Base-by-base conservation (phyloP, 2,329 filamentous ascomycete genomes). In the Exophiala sp. region DNA sequence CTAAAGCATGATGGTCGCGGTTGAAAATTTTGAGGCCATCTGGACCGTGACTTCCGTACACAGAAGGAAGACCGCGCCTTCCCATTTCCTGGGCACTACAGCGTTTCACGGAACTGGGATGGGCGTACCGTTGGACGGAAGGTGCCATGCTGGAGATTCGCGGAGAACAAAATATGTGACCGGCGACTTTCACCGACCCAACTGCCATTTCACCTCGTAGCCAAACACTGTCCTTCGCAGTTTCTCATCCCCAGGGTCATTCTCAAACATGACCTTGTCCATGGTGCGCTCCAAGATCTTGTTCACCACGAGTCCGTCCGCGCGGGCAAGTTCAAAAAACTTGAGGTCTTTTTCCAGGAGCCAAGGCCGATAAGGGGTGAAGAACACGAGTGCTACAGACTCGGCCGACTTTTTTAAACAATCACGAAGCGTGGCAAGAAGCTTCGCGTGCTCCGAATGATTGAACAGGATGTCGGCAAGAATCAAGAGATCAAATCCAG, bases 301-400 rank as follows among this genome's bases (percentile, higher is more conserved):
- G 57, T 83, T 82, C 2, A 95, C 89, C 13, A 69, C 69, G 53
- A 96, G 86, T 0, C 88, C 89, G 42, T 73, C 76, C 44, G 79
- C 78, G 52, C 79, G 74, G 3, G 84, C 86, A 50, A 89, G 63
- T 42, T 89, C 85, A 64, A 96, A 96, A 71, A 96, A 96, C 2
- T 78, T 79, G 65, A 95, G 74, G 63, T 95, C 93, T 67, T 88
- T 86, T 56, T 89, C 78, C 61, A 86, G 75, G 63, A 96, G 73
- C 90, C 90, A 96, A 1, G 91, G 90, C 56, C 93, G 77, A 69
- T 97, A 95, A 16, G 88, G 90, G 0, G 90, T 95, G 71, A 96
- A 97, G 67, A 96, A 94, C 6, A 96, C 89, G 61, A 90, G 79
- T 1, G 89, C 88, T 46, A 76, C 76, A 42, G 83, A 80, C 1